Evolutionary conservation across 2,329 filamentous ascomycete species (phyloP), one percentile per base, ranked within the genome.

Genomic region (Monilinia aucupariae): DNA sequence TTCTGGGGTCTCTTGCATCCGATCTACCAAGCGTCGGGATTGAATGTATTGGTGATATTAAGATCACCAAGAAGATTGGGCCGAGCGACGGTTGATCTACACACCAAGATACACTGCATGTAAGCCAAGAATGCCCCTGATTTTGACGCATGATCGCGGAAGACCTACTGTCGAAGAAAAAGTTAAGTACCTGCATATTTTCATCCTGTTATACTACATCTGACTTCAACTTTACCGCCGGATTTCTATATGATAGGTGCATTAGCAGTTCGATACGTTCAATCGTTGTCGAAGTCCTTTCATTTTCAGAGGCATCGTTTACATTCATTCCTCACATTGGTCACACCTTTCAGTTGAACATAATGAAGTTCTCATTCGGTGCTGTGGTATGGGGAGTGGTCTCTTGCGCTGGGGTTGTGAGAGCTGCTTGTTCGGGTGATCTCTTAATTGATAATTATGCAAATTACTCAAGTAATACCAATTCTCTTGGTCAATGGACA

Each of bases 401-500:
- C 6, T 60, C 55, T n/a, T 68, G 56, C 59, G 62, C 56, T 17
- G 39, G 49, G 32, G 25, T 54, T 48, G 68, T 64, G 32, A 65
- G 64, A 58, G 67, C 68, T 45, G 69, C 66, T 32, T 74, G 72
- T 56, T 64, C 68, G 41, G 52, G 64, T n/a, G 70, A 71, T 67
- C 63, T 74, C 10, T 37, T 72, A 17, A 64, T 74, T 52, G 72
- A 74, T 53, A 67, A 74, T 61, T 74, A 71, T 68, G 64, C 71
- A 13, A 69, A 70, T 0, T 74, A 70, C 54, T 68, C 72, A 7
- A 73, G 65, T 22, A 72, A 73, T 62, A 68, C 66, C 54, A 76
- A 77, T 67, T 73, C 70, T 51, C 68, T 76, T 4, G 72, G 71
- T 4, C 70, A 72, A 55, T 76, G 71, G 68, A 76, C 75, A 25